phyloP scores from a whole-genome alignment of 495 filamentous ascomycete species.

The Sporormia fimetaria region DNA sequence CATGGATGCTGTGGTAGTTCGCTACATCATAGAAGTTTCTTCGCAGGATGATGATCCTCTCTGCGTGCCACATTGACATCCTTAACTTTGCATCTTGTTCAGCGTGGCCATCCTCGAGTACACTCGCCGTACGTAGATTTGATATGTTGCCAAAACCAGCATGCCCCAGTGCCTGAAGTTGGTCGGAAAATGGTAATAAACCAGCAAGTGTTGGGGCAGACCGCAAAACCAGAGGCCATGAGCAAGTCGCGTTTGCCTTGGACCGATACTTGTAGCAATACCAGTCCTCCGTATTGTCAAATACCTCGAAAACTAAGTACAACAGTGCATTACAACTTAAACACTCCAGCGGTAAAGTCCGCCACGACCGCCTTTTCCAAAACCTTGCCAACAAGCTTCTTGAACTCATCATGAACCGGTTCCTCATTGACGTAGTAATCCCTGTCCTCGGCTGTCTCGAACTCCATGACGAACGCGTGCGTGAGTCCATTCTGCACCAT shows the following conservation, averaged over 20 bases:
- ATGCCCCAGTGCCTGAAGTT: background rate
- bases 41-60: background rate
- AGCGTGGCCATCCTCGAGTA: too few species aligned
- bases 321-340: slow-evolving; percentile 11
- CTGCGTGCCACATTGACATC: too few species aligned
- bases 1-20: slow-evolving; percentile 7
- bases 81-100: too few species aligned
- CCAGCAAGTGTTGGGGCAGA: too few species aligned
- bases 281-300: too few species aligned
- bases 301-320: too few species aligned
- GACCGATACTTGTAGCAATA: too few species aligned
- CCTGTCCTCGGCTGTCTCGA: slow-evolving; percentile 18
- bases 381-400: slow-evolving; percentile 9
- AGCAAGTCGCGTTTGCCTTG: too few species aligned
- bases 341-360: slow-evolving; percentile 20
- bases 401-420: slow-evolving; percentile 18
- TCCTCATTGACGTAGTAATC: slow-evolving; percentile 21
- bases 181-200: too few species aligned
- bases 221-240: too few species aligned
- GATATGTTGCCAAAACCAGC: too few species aligned
- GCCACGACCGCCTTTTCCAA: slow-evolving; percentile 17
- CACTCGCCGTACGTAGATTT: too few species aligned
- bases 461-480: slow-evolving; percentile 23
- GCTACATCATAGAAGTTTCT: background rate
- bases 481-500: slow-evolving; percentile 18